Percentiles rank a stretch among this genome's conserved stretches.
phyloP scores from a whole-genome alignment of 2,329 filamentous ascomycete species.

The Helminthosporium solani region DNA sequence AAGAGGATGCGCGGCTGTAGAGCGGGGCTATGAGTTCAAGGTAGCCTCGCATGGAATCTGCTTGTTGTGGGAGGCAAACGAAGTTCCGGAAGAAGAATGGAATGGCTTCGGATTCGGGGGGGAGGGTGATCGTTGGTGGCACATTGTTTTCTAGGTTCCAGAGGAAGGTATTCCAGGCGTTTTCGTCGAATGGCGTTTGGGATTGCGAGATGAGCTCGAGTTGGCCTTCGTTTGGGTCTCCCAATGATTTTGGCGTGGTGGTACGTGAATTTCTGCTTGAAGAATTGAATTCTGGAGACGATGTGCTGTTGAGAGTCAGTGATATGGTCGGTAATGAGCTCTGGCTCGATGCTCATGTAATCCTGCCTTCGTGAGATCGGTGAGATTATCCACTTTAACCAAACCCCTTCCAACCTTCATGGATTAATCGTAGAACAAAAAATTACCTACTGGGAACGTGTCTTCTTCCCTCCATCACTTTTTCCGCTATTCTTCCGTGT shows the following conservation, averaged over 20 bases:
- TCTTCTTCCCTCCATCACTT: constrained; percentile 11
- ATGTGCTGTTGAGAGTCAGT: constrained; percentile 24
- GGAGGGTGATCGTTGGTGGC: constrained; percentile 27
- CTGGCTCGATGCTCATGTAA: background rate
- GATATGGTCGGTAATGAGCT: background rate
- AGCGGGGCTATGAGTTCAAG: constrained; percentile 42
- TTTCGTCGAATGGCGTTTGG: constrained; percentile 8
- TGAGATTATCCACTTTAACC: background rate
- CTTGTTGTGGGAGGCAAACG: constrained; percentile 40
- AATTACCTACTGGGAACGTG: constrained; percentile 30
- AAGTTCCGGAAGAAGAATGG: constrained; percentile 48
- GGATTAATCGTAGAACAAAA: background rate
- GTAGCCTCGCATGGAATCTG: constrained; percentile 41
- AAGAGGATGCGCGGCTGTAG: constrained; percentile 36
- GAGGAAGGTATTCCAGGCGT: constrained; percentile 22
- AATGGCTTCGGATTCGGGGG: constrained; percentile 41
- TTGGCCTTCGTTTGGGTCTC: constrained; percentile 15
- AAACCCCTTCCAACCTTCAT: background rate
- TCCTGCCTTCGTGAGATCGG: too few species aligned
- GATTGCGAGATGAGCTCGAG: constrained; percentile 22
- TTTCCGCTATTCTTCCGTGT: constrained; percentile 50
- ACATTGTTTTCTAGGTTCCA: constrained; percentile 33
- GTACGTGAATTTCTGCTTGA: constrained; percentile 18
- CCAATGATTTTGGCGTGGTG: constrained; percentile 11
- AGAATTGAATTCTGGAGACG: background rate